A percentile compares a stretch with the other conserved stretches of the same genome.
These are phyloP conservation scores for Pseudogymnoascus sp. DNA, from an alignment of 2,329 filamentous ascomycete genomes.

Conservation along the genomic window DNA sequence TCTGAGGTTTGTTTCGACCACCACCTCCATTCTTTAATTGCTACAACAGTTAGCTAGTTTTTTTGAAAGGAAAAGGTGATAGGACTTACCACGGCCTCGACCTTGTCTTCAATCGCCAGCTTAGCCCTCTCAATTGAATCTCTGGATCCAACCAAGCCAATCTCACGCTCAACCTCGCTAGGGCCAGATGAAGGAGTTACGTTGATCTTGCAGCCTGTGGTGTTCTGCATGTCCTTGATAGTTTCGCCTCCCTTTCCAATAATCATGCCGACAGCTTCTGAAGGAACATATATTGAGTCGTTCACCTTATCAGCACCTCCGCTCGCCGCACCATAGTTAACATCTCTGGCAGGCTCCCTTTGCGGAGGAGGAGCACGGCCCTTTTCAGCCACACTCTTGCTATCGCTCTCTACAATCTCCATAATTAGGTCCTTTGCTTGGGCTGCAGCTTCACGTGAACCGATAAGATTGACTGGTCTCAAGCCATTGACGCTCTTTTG, in stretches of 20 bases:
- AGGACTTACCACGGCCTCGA: constrained; percentile 73
- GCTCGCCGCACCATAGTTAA: constrained; percentile 31
- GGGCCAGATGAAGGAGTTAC: constrained; percentile 73
- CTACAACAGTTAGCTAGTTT: constrained; percentile 27
- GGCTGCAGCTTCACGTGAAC: constrained; percentile 62
- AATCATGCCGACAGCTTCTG: constrained; percentile 91
- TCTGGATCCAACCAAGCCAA: constrained; percentile 70
- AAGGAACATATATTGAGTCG: constrained; percentile 77
- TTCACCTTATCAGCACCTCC: constrained; percentile 59
- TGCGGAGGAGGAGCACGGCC: constrained; percentile 27
- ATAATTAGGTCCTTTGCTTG: constrained; percentile 81
- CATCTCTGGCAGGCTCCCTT: constrained; percentile 39
- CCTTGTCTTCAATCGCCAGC: constrained; percentile 80
- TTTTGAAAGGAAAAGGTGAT: neutral
- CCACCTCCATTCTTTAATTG: constrained; percentile 44
- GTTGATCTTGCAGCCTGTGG: constrained; percentile 88
- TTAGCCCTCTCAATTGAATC: constrained; percentile 76
- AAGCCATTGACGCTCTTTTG: constrained; percentile 87
- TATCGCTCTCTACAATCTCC: constrained; percentile 91
- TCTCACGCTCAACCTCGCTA: constrained; percentile 73
- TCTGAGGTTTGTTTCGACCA: constrained; percentile 36
- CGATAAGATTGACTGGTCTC: constrained; percentile 83
- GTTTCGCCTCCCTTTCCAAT: constrained; percentile 92
- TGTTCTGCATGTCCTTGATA: constrained; percentile 86
- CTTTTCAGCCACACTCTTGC: constrained; percentile 37